A percentile compares a stretch with the other conserved stretches of the same genome.
Evolutionary conservation across 2,329 filamentous ascomycete species (phyloP).

Genomic region (Tolypocladium guangdongense): DNA sequence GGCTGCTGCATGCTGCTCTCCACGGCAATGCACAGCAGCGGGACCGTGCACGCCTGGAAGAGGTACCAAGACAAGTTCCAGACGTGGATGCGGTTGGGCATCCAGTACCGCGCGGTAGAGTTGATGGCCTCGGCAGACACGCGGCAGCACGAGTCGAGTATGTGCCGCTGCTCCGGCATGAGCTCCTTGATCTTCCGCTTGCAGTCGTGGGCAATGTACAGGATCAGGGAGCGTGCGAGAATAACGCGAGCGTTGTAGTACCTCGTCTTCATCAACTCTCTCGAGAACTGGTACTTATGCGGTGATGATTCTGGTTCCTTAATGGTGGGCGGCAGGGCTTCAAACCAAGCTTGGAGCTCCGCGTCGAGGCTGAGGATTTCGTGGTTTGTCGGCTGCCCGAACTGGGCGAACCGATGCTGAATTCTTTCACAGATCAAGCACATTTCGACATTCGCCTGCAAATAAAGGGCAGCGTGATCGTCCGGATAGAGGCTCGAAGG

Average conservation of each 20-base stretch:
- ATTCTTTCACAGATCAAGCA: constrained; percentile 18
- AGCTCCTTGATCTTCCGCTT: constrained; percentile 6
- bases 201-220: constrained; percentile 13
- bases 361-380: constrained; percentile 16
- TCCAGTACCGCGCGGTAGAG: constrained; percentile 19
- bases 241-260: constrained; percentile 18
- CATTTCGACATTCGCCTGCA: constrained; percentile 15
- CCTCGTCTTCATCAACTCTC: constrained; percentile 18
- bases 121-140: constrained; percentile 19
- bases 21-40: constrained; percentile 16
- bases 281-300: constrained; percentile 13
- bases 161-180: constrained; percentile 10
- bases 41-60: constrained; percentile 20
- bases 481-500: constrained; percentile 11
- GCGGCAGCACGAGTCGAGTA: constrained; percentile 12
- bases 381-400: constrained; percentile 10
- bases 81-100: constrained; percentile 18
- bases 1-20: constrained; percentile 9
- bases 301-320: constrained; percentile 12
- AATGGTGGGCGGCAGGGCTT: constrained; percentile 10
- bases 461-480: constrained; percentile 13
- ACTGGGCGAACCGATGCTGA: constrained; percentile 18
- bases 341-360: constrained; percentile 16
- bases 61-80: constrained; percentile 22
- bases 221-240: constrained; percentile 11